These are phyloP conservation scores for Arabidopsis suecica DNA, from an alignment of 345 rosid species.

Conservation along the genomic window DNA sequence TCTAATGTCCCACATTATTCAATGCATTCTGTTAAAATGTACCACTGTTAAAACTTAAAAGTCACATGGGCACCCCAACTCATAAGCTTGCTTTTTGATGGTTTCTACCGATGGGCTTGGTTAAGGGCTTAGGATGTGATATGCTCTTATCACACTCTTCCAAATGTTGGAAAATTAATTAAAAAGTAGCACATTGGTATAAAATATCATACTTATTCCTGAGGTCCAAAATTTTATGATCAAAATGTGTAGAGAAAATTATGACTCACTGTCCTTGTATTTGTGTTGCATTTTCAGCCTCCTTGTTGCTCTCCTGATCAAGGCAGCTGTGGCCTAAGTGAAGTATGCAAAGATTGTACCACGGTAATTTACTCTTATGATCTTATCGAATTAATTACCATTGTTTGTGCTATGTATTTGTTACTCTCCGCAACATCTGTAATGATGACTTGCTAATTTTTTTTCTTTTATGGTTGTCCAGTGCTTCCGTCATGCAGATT, in stretches of 20 bases:
- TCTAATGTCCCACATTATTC: not conserved
- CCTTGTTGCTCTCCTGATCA: slow-evolving; percentile 80
- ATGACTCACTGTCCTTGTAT: slow-evolving; percentile 20
- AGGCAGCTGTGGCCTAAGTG: slow-evolving; percentile 65
- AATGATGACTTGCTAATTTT: not conserved
- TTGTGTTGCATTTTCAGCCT: slow-evolving; percentile 57
- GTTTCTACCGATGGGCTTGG: not conserved
- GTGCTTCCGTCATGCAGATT: slow-evolving; percentile 96
- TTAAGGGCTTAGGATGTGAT: not conserved
- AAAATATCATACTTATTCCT: slow-evolving; percentile 14
- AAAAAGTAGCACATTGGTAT: not conserved
- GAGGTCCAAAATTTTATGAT: not conserved
- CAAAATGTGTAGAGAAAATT: slow-evolving; percentile 4
- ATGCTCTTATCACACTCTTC: not conserved
- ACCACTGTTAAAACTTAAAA: not conserved
- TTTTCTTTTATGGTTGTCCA: slow-evolving; percentile 43
- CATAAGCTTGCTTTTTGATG: not conserved
- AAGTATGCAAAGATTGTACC: slow-evolving; percentile 93
- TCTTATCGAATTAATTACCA: not conserved
- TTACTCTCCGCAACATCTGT: not conserved
- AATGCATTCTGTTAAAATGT: not conserved
- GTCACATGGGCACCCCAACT: not conserved
- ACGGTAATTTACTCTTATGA: slow-evolving; percentile 63
- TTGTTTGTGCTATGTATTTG: not conserved
- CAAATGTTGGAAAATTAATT: not conserved